Evolutionary conservation across 176 grass and related monocot species (phyloP), one percentile per base, ranked within the genome.

Genomic region (Carex parvula): DNA sequence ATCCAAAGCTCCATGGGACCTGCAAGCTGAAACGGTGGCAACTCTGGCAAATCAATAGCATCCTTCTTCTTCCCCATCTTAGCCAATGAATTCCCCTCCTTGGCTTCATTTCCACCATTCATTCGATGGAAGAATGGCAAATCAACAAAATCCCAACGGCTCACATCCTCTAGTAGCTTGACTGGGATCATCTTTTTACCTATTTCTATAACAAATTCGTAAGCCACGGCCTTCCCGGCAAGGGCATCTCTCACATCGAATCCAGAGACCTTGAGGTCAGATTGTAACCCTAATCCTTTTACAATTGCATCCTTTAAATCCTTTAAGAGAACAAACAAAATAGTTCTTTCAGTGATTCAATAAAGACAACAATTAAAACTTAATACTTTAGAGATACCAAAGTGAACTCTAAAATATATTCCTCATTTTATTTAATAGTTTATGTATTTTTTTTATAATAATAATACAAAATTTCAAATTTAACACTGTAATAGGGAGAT

Each of bases 1-100:
- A 99, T 95, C 96, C 91, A 93, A 77, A 98, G 88, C 68, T 98
- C 91, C 96, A 95, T 86, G 5, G 91, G 96, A 50, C 96, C 93
- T 0, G 92, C 86, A 20, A 98, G 91, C 86, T 95, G 88, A 86
- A 98, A 98, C 13, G 93, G 88, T 1, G 93, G 91, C 60, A 95
- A 81, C 0, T 81, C 79, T 1, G 91, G 93, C 26, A 81, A 70
- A 80, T 41, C 61, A 60, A 22, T 70, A 63, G 61, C 21, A 69
- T 89, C 83, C 50, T 57, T 69, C 84, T 86, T 46, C 69, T 63
- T 64, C 4, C 88, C 81, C 7, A 92, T 91, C 73, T 94, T 86
- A 0, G 89, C 90, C 78, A 94, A 87, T 64, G 85, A 82, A 68
- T 91, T 94, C 81, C 79, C 89, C 20, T 84, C 88, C 16, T 89